These are phyloP conservation scores for Colletotrichum tabaci DNA, from an alignment of 2,329 filamentous ascomycete genomes.

Conservation along the genomic window DNA sequence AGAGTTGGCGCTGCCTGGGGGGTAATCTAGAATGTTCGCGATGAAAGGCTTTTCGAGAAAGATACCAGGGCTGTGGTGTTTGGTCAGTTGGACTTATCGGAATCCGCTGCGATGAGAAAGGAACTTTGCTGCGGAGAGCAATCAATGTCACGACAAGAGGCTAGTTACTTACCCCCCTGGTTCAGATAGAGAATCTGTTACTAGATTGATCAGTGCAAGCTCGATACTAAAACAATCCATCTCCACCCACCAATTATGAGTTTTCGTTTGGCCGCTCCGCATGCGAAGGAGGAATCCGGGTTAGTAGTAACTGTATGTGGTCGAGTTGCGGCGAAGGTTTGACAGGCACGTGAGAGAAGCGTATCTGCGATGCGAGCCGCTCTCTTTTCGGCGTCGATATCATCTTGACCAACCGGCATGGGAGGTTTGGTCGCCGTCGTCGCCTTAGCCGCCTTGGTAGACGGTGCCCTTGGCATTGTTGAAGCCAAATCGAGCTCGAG, in stretches of 20 bases:
- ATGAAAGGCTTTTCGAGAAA: not conserved
- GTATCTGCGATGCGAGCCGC: not conserved
- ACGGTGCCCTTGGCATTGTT: no score
- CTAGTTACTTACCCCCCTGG: not conserved
- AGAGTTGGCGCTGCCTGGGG: no score
- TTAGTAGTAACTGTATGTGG: no score
- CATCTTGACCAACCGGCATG: not conserved
- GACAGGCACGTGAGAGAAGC: not conserved
- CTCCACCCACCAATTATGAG: not conserved
- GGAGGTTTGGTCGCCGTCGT: no score
- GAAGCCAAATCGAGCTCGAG: no score
- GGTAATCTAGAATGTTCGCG: not conserved
- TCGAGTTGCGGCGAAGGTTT: not conserved
- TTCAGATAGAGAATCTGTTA: not conserved
- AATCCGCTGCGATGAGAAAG: not conserved
- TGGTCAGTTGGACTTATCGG: no score
- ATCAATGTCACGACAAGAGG: no score
- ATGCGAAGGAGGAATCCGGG: not conserved
- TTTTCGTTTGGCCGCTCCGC: not conserved
- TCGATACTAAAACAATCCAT: not conserved
- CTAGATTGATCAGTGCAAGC: not conserved
- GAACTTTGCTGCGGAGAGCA: not conserved
- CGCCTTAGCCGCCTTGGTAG: no score
- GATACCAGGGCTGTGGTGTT: not conserved
- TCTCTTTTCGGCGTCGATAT: not conserved